Base-by-base conservation (phyloP, 2,329 filamentous ascomycete genomes). In the Aspergillus sp. region DNA sequence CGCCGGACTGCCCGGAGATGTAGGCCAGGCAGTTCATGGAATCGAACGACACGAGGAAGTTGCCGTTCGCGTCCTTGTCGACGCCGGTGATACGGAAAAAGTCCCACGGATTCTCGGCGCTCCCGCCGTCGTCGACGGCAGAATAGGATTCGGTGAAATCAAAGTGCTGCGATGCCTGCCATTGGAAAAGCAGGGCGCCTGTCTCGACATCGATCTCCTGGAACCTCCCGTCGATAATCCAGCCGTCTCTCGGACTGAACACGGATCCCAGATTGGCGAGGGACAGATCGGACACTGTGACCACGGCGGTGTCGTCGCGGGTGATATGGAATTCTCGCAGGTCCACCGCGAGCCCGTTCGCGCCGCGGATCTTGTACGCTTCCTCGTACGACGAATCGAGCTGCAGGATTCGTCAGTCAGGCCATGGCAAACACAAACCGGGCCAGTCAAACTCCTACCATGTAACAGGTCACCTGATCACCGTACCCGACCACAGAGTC, bases 51-150 rank as follows among this genome's bases (percentile, higher is more conserved):
- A 70, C 47, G 3, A 66, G 48, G 26, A 60, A 66, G 34, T 66
- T 61, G 8, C 63, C 68, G 1, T 59, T 52, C 3, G 46, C 40
- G 40, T 70, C 66, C 49, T 72, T 71, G 46, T 68, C 66, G 35
- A 72, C 56, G 26, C 65, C 68, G 49, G 71, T 74, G 48, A 74
- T 65, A 47, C 74, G 71, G 52, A 73, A 72, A 49, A 67, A 74
- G 43, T 74, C 71, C 58, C 64, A 74, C 1, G 67, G 47, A 6
- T 36, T 13, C 3, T 33, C 30, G 34, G 42, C 13, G n/a, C 26
- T 39, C 7, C 40, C 39, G 12, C 49, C 47, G 11, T 37, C 34
- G 4, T 48, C 43, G 15, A 35, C 36, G n/a, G 30, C 31, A n/a
- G 48, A 40, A 17, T 39, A 36, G 11, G 37, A 40, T 15, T 57